Percentiles rank a stretch among this genome's conserved stretches.
These are phyloP conservation scores for Quillaja saponaria DNA, from an alignment of 306 rosid species.

Conservation along the genomic window DNA sequence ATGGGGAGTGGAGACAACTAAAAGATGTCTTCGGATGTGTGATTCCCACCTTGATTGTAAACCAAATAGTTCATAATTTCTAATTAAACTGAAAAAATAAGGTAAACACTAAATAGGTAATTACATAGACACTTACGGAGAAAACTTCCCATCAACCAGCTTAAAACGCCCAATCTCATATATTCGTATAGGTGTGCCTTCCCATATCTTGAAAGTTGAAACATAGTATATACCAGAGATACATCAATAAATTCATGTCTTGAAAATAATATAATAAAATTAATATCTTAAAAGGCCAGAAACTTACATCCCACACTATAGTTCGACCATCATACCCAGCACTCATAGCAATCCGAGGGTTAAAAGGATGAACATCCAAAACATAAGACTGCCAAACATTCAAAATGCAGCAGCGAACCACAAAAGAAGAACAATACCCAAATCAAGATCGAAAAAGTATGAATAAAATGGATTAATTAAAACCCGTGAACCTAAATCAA, in stretches of 20 bases:
- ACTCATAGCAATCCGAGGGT: conserved; percentile 96
- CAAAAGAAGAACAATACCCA: conserved; percentile 28
- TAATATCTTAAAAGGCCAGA: conserved; percentile 15
- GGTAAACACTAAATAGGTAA: conserved; percentile 6
- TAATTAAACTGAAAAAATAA: too few relatives aligned
- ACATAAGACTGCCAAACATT: conserved; percentile 71
- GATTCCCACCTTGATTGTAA: too few relatives aligned
- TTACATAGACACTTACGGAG: conserved; percentile 64
- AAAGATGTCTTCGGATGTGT: too few relatives aligned
- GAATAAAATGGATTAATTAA: too few relatives aligned
- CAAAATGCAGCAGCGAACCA: conserved; percentile 38
- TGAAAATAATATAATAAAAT: conserved; percentile 19
- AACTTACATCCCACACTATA: conserved; percentile 94
- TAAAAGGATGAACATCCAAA: conserved; percentile 95
- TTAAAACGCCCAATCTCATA: conserved; percentile 67
- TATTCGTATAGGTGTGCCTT: conserved; percentile 72
- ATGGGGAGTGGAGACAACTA: too few relatives aligned
- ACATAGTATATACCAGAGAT: conserved; percentile 30
- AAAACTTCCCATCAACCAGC: conserved; percentile 92
- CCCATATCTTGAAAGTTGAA: conserved; percentile 70
- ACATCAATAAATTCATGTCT: conserved; percentile 24
- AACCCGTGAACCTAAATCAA: too few relatives aligned
- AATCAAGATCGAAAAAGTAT: conserved; percentile 7
- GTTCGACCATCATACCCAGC: conserved; percentile 92
- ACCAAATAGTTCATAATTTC: too few relatives aligned